Conservation (phyloP, 805 yeast genomes). For the Cyberlindnera petersonii region DNA sequence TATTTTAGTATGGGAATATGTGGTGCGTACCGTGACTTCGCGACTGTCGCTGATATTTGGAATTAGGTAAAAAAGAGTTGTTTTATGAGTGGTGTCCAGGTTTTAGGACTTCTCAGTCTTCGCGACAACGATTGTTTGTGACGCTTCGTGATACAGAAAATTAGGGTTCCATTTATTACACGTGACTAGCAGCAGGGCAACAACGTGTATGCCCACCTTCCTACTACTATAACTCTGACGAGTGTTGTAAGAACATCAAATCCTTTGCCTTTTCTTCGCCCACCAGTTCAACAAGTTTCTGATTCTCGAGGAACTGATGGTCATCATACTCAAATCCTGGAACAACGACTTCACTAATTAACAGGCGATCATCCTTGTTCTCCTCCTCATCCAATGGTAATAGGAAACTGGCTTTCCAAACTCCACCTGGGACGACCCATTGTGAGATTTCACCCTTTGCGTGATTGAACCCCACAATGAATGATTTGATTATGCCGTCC, state of each 20-base stretch:
- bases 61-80: slow-evolving; percentile 10
- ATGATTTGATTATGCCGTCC: slow-evolving; percentile 44
- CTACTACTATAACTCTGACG: slow-evolving; percentile 4
- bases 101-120: no score
- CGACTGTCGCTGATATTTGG: slow-evolving; percentile 2
- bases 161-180: slow-evolving; percentile 2
- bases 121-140: slow-evolving; percentile 3
- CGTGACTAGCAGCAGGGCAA: slow-evolving; percentile 10
- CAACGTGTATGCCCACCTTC: neutral
- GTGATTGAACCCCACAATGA: slow-evolving; percentile 49
- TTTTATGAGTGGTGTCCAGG: slow-evolving; percentile 7
- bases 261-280: slow-evolving; percentile 36
- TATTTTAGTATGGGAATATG: slow-evolving; percentile 5
- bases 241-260: slow-evolving; percentile 35
- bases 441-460: slow-evolving; percentile 47
- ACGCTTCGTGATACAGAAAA: neutral
- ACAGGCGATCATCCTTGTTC: slow-evolving; percentile 36
- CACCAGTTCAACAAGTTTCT: slow-evolving; percentile 32
- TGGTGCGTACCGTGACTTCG: slow-evolving; percentile 9
- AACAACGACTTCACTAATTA: slow-evolving; percentile 56
- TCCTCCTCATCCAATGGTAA: slow-evolving; percentile 33
- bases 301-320: slow-evolving; percentile 41
- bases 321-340: slow-evolving; percentile 60
- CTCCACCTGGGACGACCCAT: slow-evolving; percentile 64
- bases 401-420: slow-evolving; percentile 52